Conservation (phyloP, 495 filamentous ascomycete species). For the Penicillium roqueforti region DNA sequence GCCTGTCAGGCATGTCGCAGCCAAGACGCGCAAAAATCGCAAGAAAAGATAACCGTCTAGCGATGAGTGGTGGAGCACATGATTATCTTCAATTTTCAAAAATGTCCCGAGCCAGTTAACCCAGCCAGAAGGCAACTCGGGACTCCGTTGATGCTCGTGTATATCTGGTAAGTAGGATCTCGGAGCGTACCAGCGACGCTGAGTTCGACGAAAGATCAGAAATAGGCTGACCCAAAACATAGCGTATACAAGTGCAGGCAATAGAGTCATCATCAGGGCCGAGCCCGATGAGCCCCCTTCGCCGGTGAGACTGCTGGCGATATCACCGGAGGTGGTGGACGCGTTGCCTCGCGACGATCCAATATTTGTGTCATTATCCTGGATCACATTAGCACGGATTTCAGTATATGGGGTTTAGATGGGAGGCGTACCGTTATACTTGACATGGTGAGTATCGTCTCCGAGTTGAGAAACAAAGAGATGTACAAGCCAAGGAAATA, state of each 20-base stretch:
- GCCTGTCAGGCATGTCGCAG: constrained; percentile 67
- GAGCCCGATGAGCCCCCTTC: constrained; percentile 40
- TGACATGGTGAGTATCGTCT: constrained; percentile 8
- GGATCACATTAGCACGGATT: neutral
- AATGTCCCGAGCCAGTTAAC: constrained; percentile 63
- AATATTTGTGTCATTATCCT: constrained; percentile 44
- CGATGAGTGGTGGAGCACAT: constrained; percentile 61
- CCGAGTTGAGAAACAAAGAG: neutral
- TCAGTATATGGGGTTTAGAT: neutral
- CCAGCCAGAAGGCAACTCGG: constrained; percentile 43
- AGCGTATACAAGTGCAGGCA: constrained; percentile 64
- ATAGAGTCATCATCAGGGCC: constrained; percentile 65
- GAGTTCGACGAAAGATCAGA: constrained; percentile 64
- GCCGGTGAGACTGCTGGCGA: constrained; percentile 28
- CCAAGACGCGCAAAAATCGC: constrained; percentile 69
- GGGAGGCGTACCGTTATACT: constrained; percentile 9
- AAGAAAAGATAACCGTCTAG: constrained; percentile 81
- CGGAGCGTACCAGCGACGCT: constrained; percentile 76
- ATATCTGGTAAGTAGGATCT: constrained; percentile 74
- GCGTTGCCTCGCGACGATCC: constrained; percentile 43
- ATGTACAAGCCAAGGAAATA: neutral
- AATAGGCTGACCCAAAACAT: constrained; percentile 65
- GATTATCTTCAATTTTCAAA: constrained; percentile 55
- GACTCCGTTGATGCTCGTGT: constrained; percentile 48
- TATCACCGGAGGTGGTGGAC: constrained; percentile 34